Conservation (phyloP, 257 asterid species). For the Ajuga chamaepitys region DNA sequence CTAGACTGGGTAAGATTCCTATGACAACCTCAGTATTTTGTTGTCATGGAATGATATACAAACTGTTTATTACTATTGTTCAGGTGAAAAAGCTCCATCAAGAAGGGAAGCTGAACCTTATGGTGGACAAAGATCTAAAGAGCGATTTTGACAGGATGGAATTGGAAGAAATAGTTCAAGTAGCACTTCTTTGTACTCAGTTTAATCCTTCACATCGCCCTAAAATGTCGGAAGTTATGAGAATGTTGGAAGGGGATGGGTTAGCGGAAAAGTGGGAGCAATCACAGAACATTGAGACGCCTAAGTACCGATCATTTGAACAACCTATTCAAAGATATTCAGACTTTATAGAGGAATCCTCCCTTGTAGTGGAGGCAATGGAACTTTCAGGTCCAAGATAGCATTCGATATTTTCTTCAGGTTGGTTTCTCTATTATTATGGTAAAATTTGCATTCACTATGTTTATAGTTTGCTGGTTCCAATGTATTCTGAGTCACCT, state of each 20-base stretch:
- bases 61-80: not conserved
- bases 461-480: slow-evolving; percentile 41
- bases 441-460: slow-evolving; percentile 5
- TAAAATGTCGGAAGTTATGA: slow-evolving; percentile 85
- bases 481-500: slow-evolving; percentile 26
- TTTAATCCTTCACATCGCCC: slow-evolving; percentile 80
- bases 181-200: slow-evolving; percentile 77
- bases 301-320: slow-evolving; percentile 44
- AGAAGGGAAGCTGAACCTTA: slow-evolving; percentile 58
- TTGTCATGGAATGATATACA: not conserved
- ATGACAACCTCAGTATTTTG: not conserved
- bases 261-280: slow-evolving; percentile 92
- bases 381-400: slow-evolving; percentile 96
- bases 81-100: slow-evolving; percentile 83
- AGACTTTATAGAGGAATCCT: slow-evolving; percentile 72
- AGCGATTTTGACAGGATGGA: slow-evolving; percentile 53
- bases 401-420: slow-evolving; percentile 16
- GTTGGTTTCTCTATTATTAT: not conserved
- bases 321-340: slow-evolving; percentile 63
- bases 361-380: slow-evolving; percentile 80
- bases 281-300: slow-evolving; percentile 48
- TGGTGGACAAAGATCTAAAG: slow-evolving; percentile 71
- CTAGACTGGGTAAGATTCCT: slow-evolving; percentile 62
- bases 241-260: slow-evolving; percentile 95
- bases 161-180: slow-evolving; percentile 78